Percentiles rank a stretch among this genome's conserved stretches.
These are phyloP conservation scores for Phytophthora podocarpi DNA, from an alignment of 352 stramenopile species.

Conservation along the genomic window DNA sequence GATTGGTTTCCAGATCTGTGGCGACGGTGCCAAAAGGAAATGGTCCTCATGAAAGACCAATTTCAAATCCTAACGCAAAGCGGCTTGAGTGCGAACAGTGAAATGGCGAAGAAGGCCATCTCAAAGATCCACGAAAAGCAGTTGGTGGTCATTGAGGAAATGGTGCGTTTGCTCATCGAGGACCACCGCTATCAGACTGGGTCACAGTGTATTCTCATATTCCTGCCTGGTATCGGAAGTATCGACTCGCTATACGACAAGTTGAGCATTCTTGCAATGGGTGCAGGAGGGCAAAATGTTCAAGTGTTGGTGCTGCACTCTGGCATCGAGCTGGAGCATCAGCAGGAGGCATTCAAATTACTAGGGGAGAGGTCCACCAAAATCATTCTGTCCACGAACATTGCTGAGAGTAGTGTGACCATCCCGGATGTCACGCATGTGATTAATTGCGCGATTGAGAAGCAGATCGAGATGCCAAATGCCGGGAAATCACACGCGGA, in stretches of 20 bases:
- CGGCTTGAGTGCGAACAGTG: constrained; percentile 44
- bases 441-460: constrained; percentile 87
- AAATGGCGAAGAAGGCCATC: constrained; percentile 58
- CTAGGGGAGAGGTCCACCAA: constrained; percentile 70
- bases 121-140: constrained; percentile 70
- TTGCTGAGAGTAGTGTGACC: constrained; percentile 97
- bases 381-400: constrained; percentile 97
- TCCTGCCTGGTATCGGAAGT: constrained; percentile 94
- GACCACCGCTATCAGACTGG: constrained; percentile 35
- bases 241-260: constrained; percentile 91
- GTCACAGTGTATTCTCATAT: constrained; percentile 93
- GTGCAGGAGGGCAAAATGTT: constrained; percentile 31
- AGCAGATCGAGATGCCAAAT: constrained; percentile 86
- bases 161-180: constrained; percentile 65
- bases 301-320: constrained; percentile 74
- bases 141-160: constrained; percentile 56
- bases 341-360: constrained; percentile 69
- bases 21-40: constrained; percentile 42
- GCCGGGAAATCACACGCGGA: constrained; percentile 66
- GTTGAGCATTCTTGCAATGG: constrained; percentile 46
- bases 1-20: constrained; percentile 49
- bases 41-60: constrained; percentile 47
- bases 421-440: constrained; percentile 94
- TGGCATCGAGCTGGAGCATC: constrained; percentile 73
- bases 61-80: constrained; percentile 41